phyloP scores from a whole-genome alignment of 108 stramenopile species.

The Fistulifera solaris region DNA sequence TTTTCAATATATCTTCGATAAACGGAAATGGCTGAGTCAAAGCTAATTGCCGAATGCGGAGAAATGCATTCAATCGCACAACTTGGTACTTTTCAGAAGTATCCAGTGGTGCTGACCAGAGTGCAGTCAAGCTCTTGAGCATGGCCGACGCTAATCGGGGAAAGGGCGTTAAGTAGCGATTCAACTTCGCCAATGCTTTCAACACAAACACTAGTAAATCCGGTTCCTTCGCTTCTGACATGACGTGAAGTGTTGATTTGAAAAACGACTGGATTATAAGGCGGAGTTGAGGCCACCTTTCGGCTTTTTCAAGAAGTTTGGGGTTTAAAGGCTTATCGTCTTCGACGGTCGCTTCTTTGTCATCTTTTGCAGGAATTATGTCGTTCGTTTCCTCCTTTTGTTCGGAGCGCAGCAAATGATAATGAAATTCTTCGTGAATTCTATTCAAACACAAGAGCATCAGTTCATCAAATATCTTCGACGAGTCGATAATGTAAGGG shows the following conservation, averaged over 20 bases:
- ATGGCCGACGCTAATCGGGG: slow-evolving; percentile 60
- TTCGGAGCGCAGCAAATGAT: slow-evolving; percentile 39
- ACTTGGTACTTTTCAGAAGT: slow-evolving; percentile 70
- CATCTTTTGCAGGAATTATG: slow-evolving; percentile 11
- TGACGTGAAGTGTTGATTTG: slow-evolving; percentile 59
- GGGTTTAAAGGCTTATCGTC: slow-evolving; percentile 76
- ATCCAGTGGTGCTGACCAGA: slow-evolving; percentile 79
- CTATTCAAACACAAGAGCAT: slow-evolving; percentile 58
- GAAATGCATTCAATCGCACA: slow-evolving; percentile 81
- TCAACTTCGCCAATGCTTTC: slow-evolving; percentile 52
- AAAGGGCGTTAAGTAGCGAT: slow-evolving; percentile 81
- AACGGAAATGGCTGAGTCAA: slow-evolving; percentile 88
- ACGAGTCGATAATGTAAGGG: slow-evolving; percentile 53
- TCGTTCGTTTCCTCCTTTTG: slow-evolving; percentile 22
- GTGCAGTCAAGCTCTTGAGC: slow-evolving; percentile 57
- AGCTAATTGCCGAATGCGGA: slow-evolving; percentile 90
- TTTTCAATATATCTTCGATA: slow-evolving; percentile 87
- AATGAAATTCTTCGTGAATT: slow-evolving; percentile 65
- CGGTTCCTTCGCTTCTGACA: slow-evolving; percentile 76
- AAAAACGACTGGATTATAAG: slow-evolving; percentile 63
- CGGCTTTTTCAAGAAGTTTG: slow-evolving; percentile 39
- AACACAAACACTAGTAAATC: slow-evolving; percentile 63
- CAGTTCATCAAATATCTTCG: slow-evolving; percentile 64
- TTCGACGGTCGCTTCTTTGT: slow-evolving; percentile 7
- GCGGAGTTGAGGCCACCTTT: slow-evolving; percentile 40